phyloP scores from a whole-genome alignment of 495 filamentous ascomycete genomes.

The Tuber umbilicatum region DNA sequence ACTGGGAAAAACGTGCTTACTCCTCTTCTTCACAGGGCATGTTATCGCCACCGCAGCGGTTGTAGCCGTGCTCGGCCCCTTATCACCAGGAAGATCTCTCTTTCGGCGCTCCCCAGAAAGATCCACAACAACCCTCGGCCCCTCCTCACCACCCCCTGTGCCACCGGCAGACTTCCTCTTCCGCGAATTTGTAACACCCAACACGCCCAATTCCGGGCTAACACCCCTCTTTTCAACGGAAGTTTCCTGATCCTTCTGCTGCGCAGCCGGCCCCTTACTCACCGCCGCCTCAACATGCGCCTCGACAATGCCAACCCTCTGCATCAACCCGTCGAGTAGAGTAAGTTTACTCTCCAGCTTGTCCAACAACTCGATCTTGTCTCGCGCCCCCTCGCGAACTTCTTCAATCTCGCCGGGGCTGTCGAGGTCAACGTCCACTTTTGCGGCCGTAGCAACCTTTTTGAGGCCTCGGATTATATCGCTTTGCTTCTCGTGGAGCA shows the following conservation, averaged over 20 bases:
- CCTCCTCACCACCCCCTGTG: not conserved
- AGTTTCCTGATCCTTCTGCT: not conserved
- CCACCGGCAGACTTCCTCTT: not conserved
- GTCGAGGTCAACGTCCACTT: constrained; percentile 25
- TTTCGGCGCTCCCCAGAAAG: not conserved
- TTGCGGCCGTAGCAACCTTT: constrained; percentile 13
- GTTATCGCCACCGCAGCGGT: not conserved
- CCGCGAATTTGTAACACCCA: not conserved
- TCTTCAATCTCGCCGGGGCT: constrained; percentile 12
- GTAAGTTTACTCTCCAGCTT: constrained; percentile 4
- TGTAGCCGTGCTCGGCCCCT: not conserved
- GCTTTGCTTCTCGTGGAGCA: constrained; percentile 31
- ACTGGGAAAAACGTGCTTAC: not conserved
- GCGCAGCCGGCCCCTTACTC: not conserved
- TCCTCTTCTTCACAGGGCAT: not conserved
- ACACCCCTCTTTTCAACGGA: not conserved
- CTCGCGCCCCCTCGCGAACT: not conserved
- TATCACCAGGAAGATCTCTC: not conserved
- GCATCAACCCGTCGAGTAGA: not conserved
- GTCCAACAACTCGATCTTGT: constrained; percentile 25
- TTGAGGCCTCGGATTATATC: constrained; percentile 30
- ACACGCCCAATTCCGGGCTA: constrained; percentile 1
- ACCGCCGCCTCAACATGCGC: not conserved
- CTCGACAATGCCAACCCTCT: not conserved
- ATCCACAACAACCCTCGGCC: not conserved